Evolutionary conservation across 345 rosid genomes (phyloP).

Genomic region (Microcos paniculata): DNA sequence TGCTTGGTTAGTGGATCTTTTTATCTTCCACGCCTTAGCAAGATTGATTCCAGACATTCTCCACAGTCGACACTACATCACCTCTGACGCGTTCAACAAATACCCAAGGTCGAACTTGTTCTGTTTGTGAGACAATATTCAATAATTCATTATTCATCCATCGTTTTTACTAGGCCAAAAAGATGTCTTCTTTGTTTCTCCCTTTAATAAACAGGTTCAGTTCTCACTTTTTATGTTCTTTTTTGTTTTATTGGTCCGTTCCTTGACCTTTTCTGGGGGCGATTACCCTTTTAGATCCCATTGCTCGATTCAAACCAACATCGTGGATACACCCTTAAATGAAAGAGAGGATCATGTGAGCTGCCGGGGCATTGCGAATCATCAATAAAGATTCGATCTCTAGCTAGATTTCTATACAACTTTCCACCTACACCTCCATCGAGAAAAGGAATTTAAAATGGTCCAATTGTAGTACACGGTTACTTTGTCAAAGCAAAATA

Average conservation of each 20-base stretch:
- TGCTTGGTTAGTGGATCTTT: constrained; percentile 18
- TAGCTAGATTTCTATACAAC: not conserved
- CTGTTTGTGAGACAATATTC: not conserved
- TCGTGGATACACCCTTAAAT: not conserved
- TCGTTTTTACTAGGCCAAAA: not conserved
- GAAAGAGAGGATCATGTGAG: not conserved
- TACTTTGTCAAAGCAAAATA: no score
- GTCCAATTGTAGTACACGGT: not conserved
- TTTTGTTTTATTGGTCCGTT: not conserved
- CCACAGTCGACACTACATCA: not conserved
- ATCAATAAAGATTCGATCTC: not conserved
- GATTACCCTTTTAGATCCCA: not conserved
- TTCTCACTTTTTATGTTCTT: not conserved
- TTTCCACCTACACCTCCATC: not conserved
- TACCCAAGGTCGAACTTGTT: not conserved
- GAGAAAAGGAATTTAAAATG: not conserved
- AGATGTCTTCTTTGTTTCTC: not conserved
- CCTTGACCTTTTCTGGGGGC: not conserved
- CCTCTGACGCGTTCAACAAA: not conserved
- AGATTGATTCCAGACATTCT: not conserved
- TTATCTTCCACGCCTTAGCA: not conserved
- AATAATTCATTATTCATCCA: not conserved
- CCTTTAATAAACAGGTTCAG: not conserved
- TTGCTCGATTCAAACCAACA: not conserved
- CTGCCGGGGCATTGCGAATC: not conserved